Percentiles rank a stretch among this genome's conserved stretches.
Evolutionary conservation across 1,139 yeast genomes (phyloP).

Genomic region (Groenewaldozyma sp.): DNA sequence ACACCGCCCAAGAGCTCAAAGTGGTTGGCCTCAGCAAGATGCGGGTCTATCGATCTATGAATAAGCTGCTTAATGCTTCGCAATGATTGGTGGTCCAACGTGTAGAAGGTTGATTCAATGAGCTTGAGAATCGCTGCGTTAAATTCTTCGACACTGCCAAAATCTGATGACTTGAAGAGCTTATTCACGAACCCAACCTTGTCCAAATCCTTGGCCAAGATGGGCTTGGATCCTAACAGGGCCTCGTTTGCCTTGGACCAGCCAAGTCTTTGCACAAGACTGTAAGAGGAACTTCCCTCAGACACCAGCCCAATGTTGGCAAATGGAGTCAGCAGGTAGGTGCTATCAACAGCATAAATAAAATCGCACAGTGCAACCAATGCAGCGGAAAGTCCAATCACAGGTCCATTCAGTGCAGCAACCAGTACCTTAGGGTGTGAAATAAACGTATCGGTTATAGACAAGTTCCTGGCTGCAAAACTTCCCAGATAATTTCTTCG

Average conservation of each 20-base stretch:
- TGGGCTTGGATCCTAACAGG: conserved; percentile 57
- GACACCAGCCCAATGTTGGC: conserved; percentile 76
- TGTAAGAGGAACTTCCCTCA: conserved; percentile 71
- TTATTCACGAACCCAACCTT: conserved; percentile 56
- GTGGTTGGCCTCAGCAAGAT: conserved; percentile 45
- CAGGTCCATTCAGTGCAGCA: conserved; percentile 81
- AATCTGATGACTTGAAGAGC: conserved; percentile 38
- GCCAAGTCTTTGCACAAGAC: conserved; percentile 64
- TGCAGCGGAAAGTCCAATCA: conserved; percentile 70
- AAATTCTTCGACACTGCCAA: conserved; percentile 47
- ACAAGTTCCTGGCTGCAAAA: conserved; percentile 63
- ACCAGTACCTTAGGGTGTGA: conserved; percentile 66
- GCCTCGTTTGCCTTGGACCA: conserved; percentile 69
- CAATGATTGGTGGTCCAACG: conserved; percentile 50
- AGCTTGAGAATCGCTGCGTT: conserved; percentile 45
- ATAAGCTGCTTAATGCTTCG: conserved; percentile 52
- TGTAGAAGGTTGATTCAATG: conserved; percentile 31
- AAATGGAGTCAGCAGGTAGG: conserved; percentile 65
- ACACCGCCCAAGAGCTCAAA: conserved; percentile 63
- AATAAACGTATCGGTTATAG: conserved; percentile 58
- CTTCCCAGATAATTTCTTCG: conserved; percentile 13
- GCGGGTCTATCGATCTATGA: conserved; percentile 29
- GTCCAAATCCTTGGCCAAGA: conserved; percentile 49
- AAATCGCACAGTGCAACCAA: conserved; percentile 69
- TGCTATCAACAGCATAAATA: conserved; percentile 57